Evolutionary conservation across 257 asterid species (phyloP), one percentile per base, ranked within the genome.

Genomic region (Solanum habrochaites): DNA sequence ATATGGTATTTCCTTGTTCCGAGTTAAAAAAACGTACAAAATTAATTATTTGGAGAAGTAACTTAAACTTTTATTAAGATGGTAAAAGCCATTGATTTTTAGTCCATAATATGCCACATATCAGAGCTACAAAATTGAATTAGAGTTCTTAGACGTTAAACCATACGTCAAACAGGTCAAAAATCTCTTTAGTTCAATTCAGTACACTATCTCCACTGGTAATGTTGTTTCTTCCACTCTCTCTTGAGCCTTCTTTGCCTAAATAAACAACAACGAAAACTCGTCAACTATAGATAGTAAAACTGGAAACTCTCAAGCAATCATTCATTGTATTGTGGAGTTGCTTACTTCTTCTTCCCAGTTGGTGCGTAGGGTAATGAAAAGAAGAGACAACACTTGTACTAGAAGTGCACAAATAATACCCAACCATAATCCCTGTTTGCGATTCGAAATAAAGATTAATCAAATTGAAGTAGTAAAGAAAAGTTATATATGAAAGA

Each of bases 361-460:
- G 52, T 92, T 89, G 39, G 92, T 91, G 58, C 96, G 90, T 2
- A 90, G 20, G 8, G 56, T 88, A 58, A 96, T 90, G 42, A 40
- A 82, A 42, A 90, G 86, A 60, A 94, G 93, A 85, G 90, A 90
- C 56, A 89, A 83, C 21, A 89, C 97, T 94, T 94, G 98, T 72
- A 96, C 94, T 27, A 89, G 18, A 20, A 94, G 83, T 11, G 98
- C 98, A 39, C 93, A 89, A 37, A 92, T 21, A 60, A 96, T 91
- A 25, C 98, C 98, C 87, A 83, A 52, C 98, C 96, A 96, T 37
- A 96, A 95, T 85, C 98, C 98, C 98, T 96, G 86, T 87, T 66
- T 18, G 23, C 3, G 11, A 85, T 84, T 71, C 25, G 11, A 47
- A 40, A 32, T 23, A 6, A 43, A 70, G 29, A 15, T 56, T 12